phyloP scores from a whole-genome alignment of 352 stramenopile genomes.

The Globisporangium abappressorium region DNA sequence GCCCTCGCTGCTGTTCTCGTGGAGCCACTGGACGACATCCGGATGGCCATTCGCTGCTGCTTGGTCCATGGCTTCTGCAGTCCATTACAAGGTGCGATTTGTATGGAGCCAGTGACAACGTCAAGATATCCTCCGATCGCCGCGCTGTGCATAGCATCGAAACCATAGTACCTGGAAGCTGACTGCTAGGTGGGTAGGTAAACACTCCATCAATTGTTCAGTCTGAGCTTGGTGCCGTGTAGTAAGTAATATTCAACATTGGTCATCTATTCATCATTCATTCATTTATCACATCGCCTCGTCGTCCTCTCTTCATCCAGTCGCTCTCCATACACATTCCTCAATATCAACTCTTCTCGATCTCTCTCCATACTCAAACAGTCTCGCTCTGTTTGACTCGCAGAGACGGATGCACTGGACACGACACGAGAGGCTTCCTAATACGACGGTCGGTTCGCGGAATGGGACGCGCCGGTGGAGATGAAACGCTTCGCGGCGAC shows the following conservation, averaged over 20 bases:
- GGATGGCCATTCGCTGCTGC: no score
- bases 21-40: no score
- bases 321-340: not conserved
- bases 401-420: not conserved
- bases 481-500: conserved; percentile 74
- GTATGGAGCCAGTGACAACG: no score
- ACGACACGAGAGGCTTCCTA: not conserved
- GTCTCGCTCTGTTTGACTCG: not conserved
- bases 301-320: not conserved
- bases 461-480: conserved; percentile 37
- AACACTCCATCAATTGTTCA: no score
- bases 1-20: no score
- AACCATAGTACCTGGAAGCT: no score
- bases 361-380: not conserved
- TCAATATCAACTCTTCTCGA: not conserved
- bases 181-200: no score
- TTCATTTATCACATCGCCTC: not conserved
- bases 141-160: no score
- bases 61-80: no score
- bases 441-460: conserved; percentile 17
- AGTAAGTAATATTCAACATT: not conserved
- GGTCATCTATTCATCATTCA: not conserved
- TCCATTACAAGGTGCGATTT: no score
- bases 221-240: not conserved
- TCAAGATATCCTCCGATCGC: no score